A percentile compares a stretch with the other conserved stretches of the same genome.
These are phyloP conservation scores for Houttuynia cordata DNA, from an alignment of 164 flowering plant genomes.

Conservation along the genomic window DNA sequence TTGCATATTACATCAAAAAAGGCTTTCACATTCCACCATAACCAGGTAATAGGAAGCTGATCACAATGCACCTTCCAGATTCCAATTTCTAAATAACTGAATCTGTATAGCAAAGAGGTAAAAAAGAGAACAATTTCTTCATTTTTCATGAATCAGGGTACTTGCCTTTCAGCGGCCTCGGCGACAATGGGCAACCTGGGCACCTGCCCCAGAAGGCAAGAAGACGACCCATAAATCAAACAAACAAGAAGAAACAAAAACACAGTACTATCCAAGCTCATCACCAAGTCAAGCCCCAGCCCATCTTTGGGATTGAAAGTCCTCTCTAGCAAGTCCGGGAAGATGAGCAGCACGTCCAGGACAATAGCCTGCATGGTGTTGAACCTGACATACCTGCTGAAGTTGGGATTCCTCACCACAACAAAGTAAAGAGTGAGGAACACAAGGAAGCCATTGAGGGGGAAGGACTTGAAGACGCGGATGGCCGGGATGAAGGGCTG, in stretches of 20 bases:
- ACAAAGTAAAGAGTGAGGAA: constrained; percentile 79
- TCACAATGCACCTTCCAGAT: no score
- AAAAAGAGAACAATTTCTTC: no score
- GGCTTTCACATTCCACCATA: no score
- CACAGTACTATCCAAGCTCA: constrained; percentile 93
- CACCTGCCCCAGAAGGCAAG: constrained; percentile 75
- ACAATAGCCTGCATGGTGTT: constrained; percentile 96
- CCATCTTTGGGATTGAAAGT: constrained; percentile 68
- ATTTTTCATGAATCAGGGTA: constrained; percentile 21
- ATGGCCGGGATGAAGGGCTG: constrained; percentile 81
- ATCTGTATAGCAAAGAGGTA: no score
- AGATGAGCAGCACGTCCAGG: constrained; percentile 82
- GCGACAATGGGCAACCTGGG: constrained; percentile 96
- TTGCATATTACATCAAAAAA: no score
- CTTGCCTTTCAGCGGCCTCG: constrained; percentile 98
- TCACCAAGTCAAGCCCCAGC: constrained; percentile 72
- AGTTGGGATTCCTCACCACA: constrained; percentile 72
- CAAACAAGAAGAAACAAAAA: constrained; percentile 72
- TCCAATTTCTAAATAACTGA: no score
- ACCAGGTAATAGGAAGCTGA: no score
- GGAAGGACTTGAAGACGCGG: constrained; percentile 73
- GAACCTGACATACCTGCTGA: constrained; percentile 90
- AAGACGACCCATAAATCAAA: constrained; percentile 73
- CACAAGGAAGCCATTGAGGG: constrained; percentile 77
- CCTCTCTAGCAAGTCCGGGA: constrained; percentile 85